A percentile compares a stretch with the other conserved stretches of the same genome.
phyloP scores from a whole-genome alignment of 129 eudicot species.

The Deinandra increscens region DNA sequence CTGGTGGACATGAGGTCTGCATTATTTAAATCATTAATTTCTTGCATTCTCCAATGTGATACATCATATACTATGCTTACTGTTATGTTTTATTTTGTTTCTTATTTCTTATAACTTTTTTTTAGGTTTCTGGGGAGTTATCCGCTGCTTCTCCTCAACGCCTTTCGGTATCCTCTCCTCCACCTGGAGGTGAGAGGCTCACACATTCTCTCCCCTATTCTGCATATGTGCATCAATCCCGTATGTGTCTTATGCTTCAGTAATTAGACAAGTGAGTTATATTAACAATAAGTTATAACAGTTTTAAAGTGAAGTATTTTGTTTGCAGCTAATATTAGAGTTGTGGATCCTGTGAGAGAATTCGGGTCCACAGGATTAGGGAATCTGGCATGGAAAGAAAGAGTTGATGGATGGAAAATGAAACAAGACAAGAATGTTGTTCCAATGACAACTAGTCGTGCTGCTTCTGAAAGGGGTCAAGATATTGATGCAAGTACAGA shows the following conservation, averaged over 20 bases:
- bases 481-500: conserved; percentile 97
- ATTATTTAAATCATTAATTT: not conserved
- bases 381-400: conserved; percentile 98
- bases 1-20: conserved; percentile 62
- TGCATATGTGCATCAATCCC: conserved; percentile 47
- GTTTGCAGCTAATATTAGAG: conserved; percentile 77
- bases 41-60: not conserved
- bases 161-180: conserved; percentile 86
- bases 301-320: conserved; percentile 11
- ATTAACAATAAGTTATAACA: not conserved
- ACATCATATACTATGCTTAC: not conserved
- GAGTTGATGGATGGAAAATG: conserved; percentile 99
- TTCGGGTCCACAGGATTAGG: conserved; percentile 90
- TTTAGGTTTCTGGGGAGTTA: conserved; percentile 91
- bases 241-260: conserved; percentile 28
- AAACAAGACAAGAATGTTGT: conserved; percentile 79
- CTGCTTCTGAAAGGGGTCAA: conserved; percentile 95
- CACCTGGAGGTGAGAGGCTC: conserved; percentile 60
- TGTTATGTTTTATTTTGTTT: not conserved
- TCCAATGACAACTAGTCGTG: conserved; percentile 74
- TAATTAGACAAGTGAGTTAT: conserved; percentile 17
- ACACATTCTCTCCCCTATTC: conserved; percentile 59
- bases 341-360: conserved; percentile 90
- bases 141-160: conserved; percentile 99
- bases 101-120: not conserved